Base-by-base conservation (phyloP, 176 grass and related monocot species). In the Leersia perrieri region DNA sequence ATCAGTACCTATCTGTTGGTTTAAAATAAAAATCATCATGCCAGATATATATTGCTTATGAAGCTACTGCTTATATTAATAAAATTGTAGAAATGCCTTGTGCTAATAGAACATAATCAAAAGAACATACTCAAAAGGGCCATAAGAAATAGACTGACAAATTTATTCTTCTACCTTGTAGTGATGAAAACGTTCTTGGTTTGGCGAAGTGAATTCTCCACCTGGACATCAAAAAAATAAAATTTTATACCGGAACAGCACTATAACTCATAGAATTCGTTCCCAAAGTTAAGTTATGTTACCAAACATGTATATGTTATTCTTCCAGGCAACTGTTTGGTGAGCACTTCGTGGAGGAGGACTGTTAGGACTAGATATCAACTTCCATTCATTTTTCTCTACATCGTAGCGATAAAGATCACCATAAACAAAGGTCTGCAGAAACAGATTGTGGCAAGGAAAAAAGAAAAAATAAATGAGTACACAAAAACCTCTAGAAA, bases 331-430 rank as follows among this genome's bases (percentile, higher is more conserved):
- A 66, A 98, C 71, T 63, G 92, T 85, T 75, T 98, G 95, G 81
- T 98, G 95, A 86, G 95, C 92, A 86, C 95, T 98, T 67, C 92
- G 80, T 76, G 92, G 95, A 85, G 92, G 95, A 80, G 95, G 95
- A 82, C 95, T 98, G 84, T 98, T 98, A 51, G 95, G 95, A 72
- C 92, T 98, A 76, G 95, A 98, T 63, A 94, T 73, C 80, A 94
- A 89, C 74, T 98, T 98, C 95, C 95, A 98, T 68, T 98, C 92
- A 51, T 88, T 98, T 92, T 98, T 98, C 23, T 98, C 92, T 47
- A 98, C 92, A 81, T 98, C 90, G n/a, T 92, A 98, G 36, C 95
- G 92, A 82, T 93, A 98, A 78, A 98, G 86, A 88, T 98, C 95
- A 78, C 95, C 95, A 86, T 98, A 98, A 85, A 98, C 92, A 83